These are phyloP conservation scores for Globisporangium paroecandrum DNA, from an alignment of 352 stramenopile species.

Conservation along the genomic window DNA sequence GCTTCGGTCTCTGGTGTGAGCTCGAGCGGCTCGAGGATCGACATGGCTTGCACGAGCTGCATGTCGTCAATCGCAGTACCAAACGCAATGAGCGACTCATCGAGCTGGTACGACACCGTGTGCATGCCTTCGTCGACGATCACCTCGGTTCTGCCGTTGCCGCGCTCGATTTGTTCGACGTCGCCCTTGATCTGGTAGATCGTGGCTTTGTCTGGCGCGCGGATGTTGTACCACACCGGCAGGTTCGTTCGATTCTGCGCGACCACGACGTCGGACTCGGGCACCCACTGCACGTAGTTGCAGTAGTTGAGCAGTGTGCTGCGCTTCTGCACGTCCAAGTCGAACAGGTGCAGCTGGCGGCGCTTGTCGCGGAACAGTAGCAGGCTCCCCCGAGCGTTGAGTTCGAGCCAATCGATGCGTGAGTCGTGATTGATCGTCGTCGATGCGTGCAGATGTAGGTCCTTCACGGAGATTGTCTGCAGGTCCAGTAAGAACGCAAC, in stretches of 20 bases:
- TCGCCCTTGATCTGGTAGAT: slow-evolving; percentile 95
- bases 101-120: slow-evolving; percentile 90
- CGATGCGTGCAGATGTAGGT: slow-evolving; percentile 70
- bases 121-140: slow-evolving; percentile 95
- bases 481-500: slow-evolving; percentile 92
- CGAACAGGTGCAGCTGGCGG: slow-evolving; percentile 89
- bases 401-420: slow-evolving; percentile 93
- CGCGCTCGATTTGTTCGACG: slow-evolving; percentile 93
- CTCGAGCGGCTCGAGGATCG: slow-evolving; percentile 90
- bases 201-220: slow-evolving; percentile 90
- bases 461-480: slow-evolving; percentile 90
- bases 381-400: slow-evolving; percentile 89
- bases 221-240: slow-evolving; percentile 96
- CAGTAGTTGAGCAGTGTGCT: slow-evolving; percentile 92
- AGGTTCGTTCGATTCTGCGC: slow-evolving; percentile 90
- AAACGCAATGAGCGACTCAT: slow-evolving; percentile 94
- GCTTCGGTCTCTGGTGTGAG: slow-evolving; percentile 89
- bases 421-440: slow-evolving; percentile 91
- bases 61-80: slow-evolving; percentile 91
- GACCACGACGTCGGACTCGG: slow-evolving; percentile 94
- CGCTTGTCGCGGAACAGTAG: slow-evolving; percentile 93
- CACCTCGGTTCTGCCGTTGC: slow-evolving; percentile 91
- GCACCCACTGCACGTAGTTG: slow-evolving; percentile 96
- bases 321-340: slow-evolving; percentile 83
- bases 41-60: slow-evolving; percentile 89